Conservation (phyloP, 1,284 basidiomycete species). For the Ceratobasidium sp. region DNA sequence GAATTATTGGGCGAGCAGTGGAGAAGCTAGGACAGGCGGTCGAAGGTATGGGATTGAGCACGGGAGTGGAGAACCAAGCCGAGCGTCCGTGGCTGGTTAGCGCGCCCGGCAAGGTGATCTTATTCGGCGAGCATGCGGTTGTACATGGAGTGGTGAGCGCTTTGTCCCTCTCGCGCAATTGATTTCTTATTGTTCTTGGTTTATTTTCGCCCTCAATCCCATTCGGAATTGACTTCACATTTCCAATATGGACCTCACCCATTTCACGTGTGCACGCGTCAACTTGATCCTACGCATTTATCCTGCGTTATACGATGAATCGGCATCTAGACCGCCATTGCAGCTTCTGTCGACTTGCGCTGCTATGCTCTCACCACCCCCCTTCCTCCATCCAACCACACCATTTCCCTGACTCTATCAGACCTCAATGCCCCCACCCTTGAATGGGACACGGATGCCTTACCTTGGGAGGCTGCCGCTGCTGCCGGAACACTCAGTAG, state of each 20-base stretch:
- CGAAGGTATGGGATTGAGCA: constrained; percentile 46
- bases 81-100: constrained; percentile 74
- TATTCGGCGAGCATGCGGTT: constrained; percentile 99
- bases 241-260: background rate
- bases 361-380: constrained; percentile 89
- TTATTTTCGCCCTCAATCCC: constrained; percentile 6
- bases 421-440: constrained; percentile 79
- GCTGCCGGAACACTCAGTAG: constrained; percentile 55
- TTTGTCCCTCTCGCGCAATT: background rate
- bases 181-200: background rate
- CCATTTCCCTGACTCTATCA: constrained; percentile 82
- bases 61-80: constrained; percentile 40
- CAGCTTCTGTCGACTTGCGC: constrained; percentile 92
- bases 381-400: constrained; percentile 50
- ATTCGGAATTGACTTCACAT: background rate
- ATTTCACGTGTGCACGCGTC: no score
- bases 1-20: constrained; percentile 65
- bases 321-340: constrained; percentile 95
- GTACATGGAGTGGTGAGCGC: constrained; percentile 91
- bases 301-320: no score
- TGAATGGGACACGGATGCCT: constrained; percentile 79
- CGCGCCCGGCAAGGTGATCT: constrained; percentile 96
- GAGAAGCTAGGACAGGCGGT: constrained; percentile 63
- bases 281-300: constrained; percentile 22
- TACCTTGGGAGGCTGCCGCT: constrained; percentile 85